Base-by-base conservation (phyloP, 345 rosid species). In the Chamaenerion angustifolium region DNA sequence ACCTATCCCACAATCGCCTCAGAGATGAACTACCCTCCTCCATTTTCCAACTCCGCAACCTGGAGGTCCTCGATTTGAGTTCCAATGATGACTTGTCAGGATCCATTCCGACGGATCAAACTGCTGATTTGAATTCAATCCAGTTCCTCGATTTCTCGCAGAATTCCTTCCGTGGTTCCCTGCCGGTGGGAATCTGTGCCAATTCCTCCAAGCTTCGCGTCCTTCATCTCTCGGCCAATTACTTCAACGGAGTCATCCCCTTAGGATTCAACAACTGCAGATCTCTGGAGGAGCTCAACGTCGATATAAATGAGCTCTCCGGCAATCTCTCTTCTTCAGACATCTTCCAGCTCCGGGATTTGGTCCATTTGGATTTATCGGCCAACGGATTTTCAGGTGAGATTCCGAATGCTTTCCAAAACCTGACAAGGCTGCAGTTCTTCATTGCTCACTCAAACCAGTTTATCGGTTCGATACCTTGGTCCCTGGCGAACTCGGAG, bases 391-490 rank as follows among this genome's bases (percentile, higher is more conserved):
- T 87, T 53, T 62, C 77, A 23, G 90, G 83, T 11, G 66, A 40
- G 16, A 64, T 87, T 50, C 96, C 96, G 0, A 76, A 83, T 55
- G 78, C 74, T 50, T 88, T 88, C 56, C 12, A 40, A 16, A 11
- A 37, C 40, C 17, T 79, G 48, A 19, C 58, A 44, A 54, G 44
- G 43, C 57, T 88, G 4, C 27, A 66, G 46, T 68, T 37, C 58
- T 69, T 88, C 11, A 8, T 71, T 14, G 88, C 70, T 10, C 61
- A 72, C 53, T 63, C 76, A n/a, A 87, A 87, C 59, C 13, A 8
- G 0, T 81, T 86, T 61, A 46, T 2, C 10, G 87, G 93, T 43
- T 52, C 66, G 2, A 69, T 87, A 47, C 95, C 95, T n/a, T 12
- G 3, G 23, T 69, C 94, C 15, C 56, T 88, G 61, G 70, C 82